Conservation (phyloP, 768 basidiomycete species). For the Phylloporus sp. region DNA sequence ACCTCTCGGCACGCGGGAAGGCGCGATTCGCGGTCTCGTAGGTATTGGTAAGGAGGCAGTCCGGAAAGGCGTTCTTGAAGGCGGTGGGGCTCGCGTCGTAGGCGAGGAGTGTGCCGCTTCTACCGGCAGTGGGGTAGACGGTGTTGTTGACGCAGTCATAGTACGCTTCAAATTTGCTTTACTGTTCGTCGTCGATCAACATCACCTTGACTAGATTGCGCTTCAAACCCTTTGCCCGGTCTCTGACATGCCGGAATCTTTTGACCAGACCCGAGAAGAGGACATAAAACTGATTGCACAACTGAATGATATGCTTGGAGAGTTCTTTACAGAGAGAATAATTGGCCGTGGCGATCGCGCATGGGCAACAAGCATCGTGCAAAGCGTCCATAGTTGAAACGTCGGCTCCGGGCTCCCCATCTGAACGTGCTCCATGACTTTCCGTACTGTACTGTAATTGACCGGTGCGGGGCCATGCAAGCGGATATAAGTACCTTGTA, state of each 20-base stretch:
- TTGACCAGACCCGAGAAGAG: conserved; percentile 44
- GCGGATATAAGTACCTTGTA: too few species aligned
- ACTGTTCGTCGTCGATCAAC: not conserved
- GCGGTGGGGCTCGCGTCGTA: conserved; percentile 71
- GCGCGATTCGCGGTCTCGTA: conserved; percentile 82
- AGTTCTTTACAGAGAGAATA: conserved; percentile 55
- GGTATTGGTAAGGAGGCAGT: conserved; percentile 84
- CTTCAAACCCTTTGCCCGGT: conserved; percentile 53
- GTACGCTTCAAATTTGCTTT: conserved; percentile 33
- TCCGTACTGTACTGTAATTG: too few species aligned
- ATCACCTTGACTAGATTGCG: conserved; percentile 44
- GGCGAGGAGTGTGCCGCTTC: conserved; percentile 54
- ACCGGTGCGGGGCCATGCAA: too few species aligned
- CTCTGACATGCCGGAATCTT: conserved; percentile 53
- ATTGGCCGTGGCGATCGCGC: conserved; percentile 44
- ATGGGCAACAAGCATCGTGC: conserved; percentile 61
- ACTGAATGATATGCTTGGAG: conserved; percentile 53
- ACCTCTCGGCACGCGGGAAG: conserved; percentile 78
- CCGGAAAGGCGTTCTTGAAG: conserved; percentile 74
- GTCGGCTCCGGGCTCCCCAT: too few species aligned
- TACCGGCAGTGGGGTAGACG: conserved; percentile 32
- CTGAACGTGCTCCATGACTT: too few species aligned
- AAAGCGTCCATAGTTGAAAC: conserved; percentile 21
- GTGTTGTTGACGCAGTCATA: conserved; percentile 57
- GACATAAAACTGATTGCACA: conserved; percentile 46